These are phyloP conservation scores for Dryadomyces quercivorus DNA, from an alignment of 2,329 filamentous ascomycete species.

Conservation along the genomic window DNA sequence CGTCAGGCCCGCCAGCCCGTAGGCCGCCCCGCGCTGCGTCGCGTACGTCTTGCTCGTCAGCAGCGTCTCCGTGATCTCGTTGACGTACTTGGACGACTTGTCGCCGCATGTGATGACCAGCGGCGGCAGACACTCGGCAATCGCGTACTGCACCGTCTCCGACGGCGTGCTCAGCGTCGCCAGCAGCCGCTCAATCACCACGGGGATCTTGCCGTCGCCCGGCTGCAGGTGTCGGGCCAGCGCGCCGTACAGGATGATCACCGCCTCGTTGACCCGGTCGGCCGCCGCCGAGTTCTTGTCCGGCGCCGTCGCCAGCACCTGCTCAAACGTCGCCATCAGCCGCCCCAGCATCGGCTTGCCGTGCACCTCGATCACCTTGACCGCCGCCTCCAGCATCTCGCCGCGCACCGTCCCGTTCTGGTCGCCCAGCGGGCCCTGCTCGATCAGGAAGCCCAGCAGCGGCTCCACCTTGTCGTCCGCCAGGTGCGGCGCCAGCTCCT, in stretches of 20 bases:
- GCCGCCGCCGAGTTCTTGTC: slow-evolving; percentile 70
- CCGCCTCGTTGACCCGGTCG: slow-evolving; percentile 90
- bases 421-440: slow-evolving; percentile 78
- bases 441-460: slow-evolving; percentile 77
- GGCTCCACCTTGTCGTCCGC: slow-evolving; percentile 56
- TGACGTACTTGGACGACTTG: slow-evolving; percentile 67
- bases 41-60: slow-evolving; percentile 84
- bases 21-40: slow-evolving; percentile 83
- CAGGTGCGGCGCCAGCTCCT: slow-evolving; percentile 63
- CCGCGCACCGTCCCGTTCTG: slow-evolving; percentile 62
- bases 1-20: slow-evolving; percentile 83
- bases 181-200: slow-evolving; percentile 76
- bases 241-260: slow-evolving; percentile 94
- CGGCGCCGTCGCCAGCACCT: slow-evolving; percentile 63
- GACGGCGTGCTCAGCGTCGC: slow-evolving; percentile 87
- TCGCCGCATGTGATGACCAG: slow-evolving; percentile 72
- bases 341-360: slow-evolving; percentile 75
- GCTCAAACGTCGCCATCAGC: slow-evolving; percentile 86
- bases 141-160: slow-evolving; percentile 92
- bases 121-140: slow-evolving; percentile 85
- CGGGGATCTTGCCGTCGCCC: slow-evolving; percentile 78
- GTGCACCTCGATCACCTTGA: slow-evolving; percentile 65
- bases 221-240: slow-evolving; percentile 74
- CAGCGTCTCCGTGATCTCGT: slow-evolving; percentile 70
- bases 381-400: slow-evolving; percentile 88